Conservation (phyloP, 176 grass and related monocot genomes). For the Urochloa ruziziensis region DNA sequence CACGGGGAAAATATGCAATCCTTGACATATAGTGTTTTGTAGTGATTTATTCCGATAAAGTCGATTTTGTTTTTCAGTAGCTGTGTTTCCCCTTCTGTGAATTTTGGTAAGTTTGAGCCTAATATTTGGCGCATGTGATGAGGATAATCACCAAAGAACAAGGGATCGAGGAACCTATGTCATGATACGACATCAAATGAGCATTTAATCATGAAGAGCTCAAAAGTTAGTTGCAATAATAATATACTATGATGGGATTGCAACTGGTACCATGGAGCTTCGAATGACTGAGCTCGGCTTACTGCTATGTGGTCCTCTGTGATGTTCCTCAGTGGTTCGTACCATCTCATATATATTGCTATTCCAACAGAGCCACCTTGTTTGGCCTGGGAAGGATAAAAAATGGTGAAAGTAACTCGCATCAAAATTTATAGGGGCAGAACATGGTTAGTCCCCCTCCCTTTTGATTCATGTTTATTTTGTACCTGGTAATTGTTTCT, state of each 20-base stretch:
- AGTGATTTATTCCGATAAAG: slow-evolving; percentile 70
- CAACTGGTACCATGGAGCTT: slow-evolving; percentile 43
- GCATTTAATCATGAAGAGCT: not conserved
- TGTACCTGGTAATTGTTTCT: slow-evolving; percentile 39
- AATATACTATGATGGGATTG: not conserved
- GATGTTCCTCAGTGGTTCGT: slow-evolving; percentile 51
- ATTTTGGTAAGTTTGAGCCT: slow-evolving; percentile 47
- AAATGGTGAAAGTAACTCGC: not conserved
- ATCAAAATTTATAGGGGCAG: not conserved
- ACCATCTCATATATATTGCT: slow-evolving; percentile 45
- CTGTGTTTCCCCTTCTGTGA: slow-evolving; percentile 47
- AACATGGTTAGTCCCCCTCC: not conserved
- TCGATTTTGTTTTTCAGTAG: slow-evolving; percentile 52
- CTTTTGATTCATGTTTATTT: not conserved
- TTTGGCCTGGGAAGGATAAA: slow-evolving; percentile 26
- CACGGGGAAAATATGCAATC: slow-evolving; percentile 54
- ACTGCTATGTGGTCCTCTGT: slow-evolving; percentile 45
- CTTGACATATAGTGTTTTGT: slow-evolving; percentile 46
- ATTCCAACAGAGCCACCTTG: slow-evolving; percentile 65
- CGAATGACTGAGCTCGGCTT: slow-evolving; percentile 52
- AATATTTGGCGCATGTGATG: slow-evolving; percentile 51
- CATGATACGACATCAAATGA: not conserved
- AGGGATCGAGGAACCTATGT: slow-evolving; percentile 62
- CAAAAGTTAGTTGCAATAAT: not conserved
- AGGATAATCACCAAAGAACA: slow-evolving; percentile 64